Percentiles rank a stretch among this genome's conserved stretches.
Conservation (phyloP, 495 filamentous ascomycete genomes). For the Saxophila tyrrhenica region DNA sequence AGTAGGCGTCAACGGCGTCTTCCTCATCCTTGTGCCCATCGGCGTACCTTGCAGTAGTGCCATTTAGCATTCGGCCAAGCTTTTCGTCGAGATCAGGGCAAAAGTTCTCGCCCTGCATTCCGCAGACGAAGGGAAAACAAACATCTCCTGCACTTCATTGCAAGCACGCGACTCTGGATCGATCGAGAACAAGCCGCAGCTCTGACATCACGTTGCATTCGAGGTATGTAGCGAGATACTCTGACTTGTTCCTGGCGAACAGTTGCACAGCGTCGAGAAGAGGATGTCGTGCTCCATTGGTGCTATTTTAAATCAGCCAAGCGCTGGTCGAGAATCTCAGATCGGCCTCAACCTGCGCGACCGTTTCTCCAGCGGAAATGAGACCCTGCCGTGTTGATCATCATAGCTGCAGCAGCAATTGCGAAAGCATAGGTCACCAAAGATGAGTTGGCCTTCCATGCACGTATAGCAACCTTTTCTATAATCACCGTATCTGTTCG, state of each 20-base stretch:
- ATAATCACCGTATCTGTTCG: too few relatives aligned
- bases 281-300: neutral
- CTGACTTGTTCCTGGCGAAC: neutral
- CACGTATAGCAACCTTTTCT: too few relatives aligned
- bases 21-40: neutral
- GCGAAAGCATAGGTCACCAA: too few relatives aligned
- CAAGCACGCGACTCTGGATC: neutral
- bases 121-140: neutral
- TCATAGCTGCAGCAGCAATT: too few relatives aligned
- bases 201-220: neutral
- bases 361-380: neutral
- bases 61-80: neutral
- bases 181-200: neutral
- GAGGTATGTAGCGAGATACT: neutral
- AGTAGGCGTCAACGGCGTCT: neutral
- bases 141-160: too few relatives aligned
- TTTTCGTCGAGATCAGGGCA: neutral
- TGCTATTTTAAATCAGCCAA: neutral
- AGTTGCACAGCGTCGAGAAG: neutral
- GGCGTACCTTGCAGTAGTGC: neutral
- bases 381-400: too few relatives aligned
- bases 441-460: too few relatives aligned
- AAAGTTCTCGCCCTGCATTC: neutral
- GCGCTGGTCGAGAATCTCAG: neutral
- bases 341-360: neutral